Evolutionary conservation across 495 filamentous ascomycete genomes (phyloP), one percentile per base, ranked within the genome.

Genomic region (Pyrenula massariospora): DNA sequence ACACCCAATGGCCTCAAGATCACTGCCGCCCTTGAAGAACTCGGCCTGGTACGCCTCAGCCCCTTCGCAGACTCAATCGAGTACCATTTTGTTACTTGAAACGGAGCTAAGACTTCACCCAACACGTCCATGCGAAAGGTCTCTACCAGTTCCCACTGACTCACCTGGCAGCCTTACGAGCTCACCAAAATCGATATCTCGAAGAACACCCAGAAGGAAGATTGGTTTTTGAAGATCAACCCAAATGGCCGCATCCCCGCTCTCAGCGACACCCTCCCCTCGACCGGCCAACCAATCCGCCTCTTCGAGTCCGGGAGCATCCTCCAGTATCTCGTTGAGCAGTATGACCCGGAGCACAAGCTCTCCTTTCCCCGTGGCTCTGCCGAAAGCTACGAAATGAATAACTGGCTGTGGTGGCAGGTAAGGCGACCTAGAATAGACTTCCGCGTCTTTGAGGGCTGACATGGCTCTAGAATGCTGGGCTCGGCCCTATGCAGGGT

Each of bases 221-320:
- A 79, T 56, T 94, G 88, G 88, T 96, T 92, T 74, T 78, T 95
- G 48, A 83, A 82, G 42, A 93, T 96, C 69, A 95, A 95, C 71
- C 91, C 91, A 54, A 95, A 96, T 65, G 91, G 91, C 61, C 88
- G 92, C 57, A 95, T 96, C 62, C 91, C 91, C n/a, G 91, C 91
- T 15, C 62, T 96, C 22, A 91, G 87, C 22, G 92, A 96, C 67
- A 82, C 78, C 11, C 82, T 85, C 63, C n/a, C n/a, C n/a, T 62
- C 60, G 0, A 86, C 93, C 65, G 89, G 89, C 56, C 74, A 86
- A 61, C 70, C 73, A 25, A 90, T 95, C 68, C 72, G 77, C 19
- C 60, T 96, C 2, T 96, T 95, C 63, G 91, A 96, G 68, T 86
- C 81, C 58, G 91, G 88, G 53, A 75, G 84, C 56, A 94, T 96